Evolutionary conservation across 148 eudicot species (phyloP).

Genomic region (Arbutus unedo): DNA sequence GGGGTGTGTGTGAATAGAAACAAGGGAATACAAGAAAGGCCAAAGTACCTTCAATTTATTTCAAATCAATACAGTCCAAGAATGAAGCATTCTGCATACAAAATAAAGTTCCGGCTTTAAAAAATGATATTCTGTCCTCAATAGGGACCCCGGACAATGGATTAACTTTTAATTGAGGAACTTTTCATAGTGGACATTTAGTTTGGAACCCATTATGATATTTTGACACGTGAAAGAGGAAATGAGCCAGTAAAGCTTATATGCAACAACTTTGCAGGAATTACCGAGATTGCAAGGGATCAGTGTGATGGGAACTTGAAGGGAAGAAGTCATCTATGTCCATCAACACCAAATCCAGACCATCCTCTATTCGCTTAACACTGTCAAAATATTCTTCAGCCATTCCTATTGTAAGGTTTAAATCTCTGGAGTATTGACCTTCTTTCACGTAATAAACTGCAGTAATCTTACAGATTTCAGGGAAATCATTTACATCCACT

Average conservation of each 20-base stretch:
- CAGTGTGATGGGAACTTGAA: slow-evolving; percentile 3
- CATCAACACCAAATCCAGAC: slow-evolving; percentile 34
- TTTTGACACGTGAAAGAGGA: neutral
- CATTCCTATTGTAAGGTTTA: slow-evolving; percentile 21
- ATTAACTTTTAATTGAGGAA: neutral
- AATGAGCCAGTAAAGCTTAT: neutral
- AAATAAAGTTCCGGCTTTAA: neutral
- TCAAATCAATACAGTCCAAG: neutral
- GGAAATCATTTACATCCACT: slow-evolving; percentile 21
- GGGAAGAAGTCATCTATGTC: slow-evolving; percentile 33
- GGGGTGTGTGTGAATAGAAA: too few relatives aligned
- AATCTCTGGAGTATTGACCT: slow-evolving; percentile 34
- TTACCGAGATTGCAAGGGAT: slow-evolving; percentile 18
- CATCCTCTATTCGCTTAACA: slow-evolving; percentile 16
- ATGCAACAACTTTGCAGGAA: neutral
- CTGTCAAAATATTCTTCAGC: slow-evolving; percentile 26
- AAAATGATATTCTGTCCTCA: neutral
- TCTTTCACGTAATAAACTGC: slow-evolving; percentile 26
- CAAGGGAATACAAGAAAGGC: neutral
- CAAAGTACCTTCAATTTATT: neutral
- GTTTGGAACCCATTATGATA: neutral
- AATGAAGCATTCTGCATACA: neutral
- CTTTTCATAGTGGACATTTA: neutral
- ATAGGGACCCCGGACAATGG: neutral
- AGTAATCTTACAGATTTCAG: slow-evolving; percentile 29